A percentile compares a stretch with the other conserved stretches of the same genome.
phyloP scores from a whole-genome alignment of 2,329 filamentous ascomycete genomes.

The Colletotrichum ledebouriae region DNA sequence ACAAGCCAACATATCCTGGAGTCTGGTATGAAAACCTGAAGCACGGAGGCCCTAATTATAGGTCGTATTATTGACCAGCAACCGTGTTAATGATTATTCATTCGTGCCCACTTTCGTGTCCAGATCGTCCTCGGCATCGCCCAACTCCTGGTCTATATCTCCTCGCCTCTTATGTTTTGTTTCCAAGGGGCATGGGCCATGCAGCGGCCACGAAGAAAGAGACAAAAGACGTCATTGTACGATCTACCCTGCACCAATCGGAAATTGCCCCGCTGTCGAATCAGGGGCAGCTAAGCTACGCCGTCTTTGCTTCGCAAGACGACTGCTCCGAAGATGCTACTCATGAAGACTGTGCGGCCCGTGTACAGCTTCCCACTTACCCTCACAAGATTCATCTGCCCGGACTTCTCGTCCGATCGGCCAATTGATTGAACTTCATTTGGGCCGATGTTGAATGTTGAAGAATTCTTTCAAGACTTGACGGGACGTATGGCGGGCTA shows the following conservation, averaged over 20 bases:
- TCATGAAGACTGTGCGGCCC: constrained; percentile 1
- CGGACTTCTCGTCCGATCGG: constrained; percentile 13
- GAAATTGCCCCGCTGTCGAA: neutral
- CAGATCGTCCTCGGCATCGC: neutral
- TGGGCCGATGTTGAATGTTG: constrained; percentile 7
- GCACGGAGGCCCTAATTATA: constrained; percentile 21
- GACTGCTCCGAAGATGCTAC: neutral
- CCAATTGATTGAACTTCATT: constrained; percentile 14
- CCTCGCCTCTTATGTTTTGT: constrained; percentile 9
- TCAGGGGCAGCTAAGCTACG: neutral
- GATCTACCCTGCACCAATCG: constrained; percentile 19
- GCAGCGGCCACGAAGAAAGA: neutral
- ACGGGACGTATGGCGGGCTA: neutral
- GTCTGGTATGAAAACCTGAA: constrained; percentile 3
- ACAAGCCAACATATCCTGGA: constrained; percentile 16
- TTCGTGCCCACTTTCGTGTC: constrained; percentile 17
- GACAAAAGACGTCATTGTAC: constrained; percentile 5
- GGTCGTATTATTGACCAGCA: constrained; percentile 11
- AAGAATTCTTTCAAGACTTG: neutral
- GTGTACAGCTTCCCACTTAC: constrained; percentile 4
- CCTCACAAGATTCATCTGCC: constrained; percentile 7
- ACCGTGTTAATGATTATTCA: neutral
- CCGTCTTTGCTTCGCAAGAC: neutral
- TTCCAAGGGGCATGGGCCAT: constrained; percentile 19
- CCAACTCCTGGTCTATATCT: constrained; percentile 7